Evolutionary conservation across 371 early-diverging fungal genomes (phyloP).

Genomic region (Lichtheimia ramosa): DNA sequence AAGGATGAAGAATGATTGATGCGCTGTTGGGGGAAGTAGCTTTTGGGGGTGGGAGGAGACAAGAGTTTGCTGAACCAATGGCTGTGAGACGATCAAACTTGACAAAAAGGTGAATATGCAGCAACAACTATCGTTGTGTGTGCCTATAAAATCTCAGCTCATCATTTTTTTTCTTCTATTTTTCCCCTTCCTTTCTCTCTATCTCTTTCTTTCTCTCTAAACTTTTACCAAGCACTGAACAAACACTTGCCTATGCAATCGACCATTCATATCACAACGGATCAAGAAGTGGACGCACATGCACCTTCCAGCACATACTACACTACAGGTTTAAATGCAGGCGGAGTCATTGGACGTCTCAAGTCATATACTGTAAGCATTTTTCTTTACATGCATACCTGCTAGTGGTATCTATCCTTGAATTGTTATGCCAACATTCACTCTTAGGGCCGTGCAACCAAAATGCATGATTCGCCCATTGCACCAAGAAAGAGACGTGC

Average conservation of each 20-base stretch:
- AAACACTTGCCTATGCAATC: slow-evolving; percentile 14
- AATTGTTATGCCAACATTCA: background rate
- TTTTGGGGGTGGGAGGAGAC: background rate
- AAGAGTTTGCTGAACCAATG: slow-evolving; percentile 7
- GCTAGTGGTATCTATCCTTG: background rate
- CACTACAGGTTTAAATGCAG: slow-evolving; percentile 28
- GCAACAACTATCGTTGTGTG: background rate
- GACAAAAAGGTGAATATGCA: background rate
- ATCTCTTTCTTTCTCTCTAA: background rate
- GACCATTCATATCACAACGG: slow-evolving; percentile 24
- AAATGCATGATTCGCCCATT: slow-evolving; percentile 5
- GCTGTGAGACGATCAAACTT: background rate
- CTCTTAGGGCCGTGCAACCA: background rate
- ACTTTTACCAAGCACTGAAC: background rate
- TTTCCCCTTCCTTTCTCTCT: background rate
- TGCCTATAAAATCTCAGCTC: too few relatives aligned
- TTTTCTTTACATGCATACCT: background rate
- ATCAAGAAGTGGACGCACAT: slow-evolving; percentile 26
- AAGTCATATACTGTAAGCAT: slow-evolving; percentile 21
- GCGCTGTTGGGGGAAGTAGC: too few relatives aligned
- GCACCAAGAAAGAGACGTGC: slow-evolving; percentile 34
- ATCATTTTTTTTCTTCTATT: background rate
- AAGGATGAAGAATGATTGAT: too few relatives aligned
- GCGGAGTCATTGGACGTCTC: slow-evolving; percentile 22
- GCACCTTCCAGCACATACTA: slow-evolving; percentile 34